phyloP scores from a whole-genome alignment of 805 yeast species.

The Candida lessepsii region DNA sequence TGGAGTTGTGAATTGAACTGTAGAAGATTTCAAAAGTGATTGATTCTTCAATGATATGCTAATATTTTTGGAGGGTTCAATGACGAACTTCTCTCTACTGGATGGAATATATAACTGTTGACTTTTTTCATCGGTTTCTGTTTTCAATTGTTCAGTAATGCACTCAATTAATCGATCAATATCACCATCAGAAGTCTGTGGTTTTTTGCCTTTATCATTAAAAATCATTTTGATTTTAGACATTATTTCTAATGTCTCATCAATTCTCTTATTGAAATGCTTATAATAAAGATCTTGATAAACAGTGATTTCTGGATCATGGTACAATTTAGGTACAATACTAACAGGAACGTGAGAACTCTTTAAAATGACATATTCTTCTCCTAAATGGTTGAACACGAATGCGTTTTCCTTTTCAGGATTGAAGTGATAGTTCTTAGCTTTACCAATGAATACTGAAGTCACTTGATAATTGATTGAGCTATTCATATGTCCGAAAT shows the following conservation, averaged over 20 bases:
- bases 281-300: conserved; percentile 22
- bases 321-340: conserved; percentile 11
- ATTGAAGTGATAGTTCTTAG: conserved; percentile 29
- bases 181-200: not conserved
- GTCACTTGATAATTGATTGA: conserved; percentile 31
- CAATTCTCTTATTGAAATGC: conserved; percentile 25
- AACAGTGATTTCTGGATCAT: conserved; percentile 8
- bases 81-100: conserved; percentile 5
- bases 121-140: conserved; percentile 13
- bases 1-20: conserved; percentile 11
- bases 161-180: conserved; percentile 6
- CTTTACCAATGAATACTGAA: conserved; percentile 39
- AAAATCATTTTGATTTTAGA: not conserved
- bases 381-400: conserved; percentile 34
- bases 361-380: conserved; percentile 40
- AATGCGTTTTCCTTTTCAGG: conserved; percentile 18
- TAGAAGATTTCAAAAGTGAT: conserved; percentile 1
- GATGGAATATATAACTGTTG: conserved; percentile 23
- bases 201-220: not conserved
- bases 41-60: not conserved
- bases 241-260: conserved; percentile 23
- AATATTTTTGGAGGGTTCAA: conserved; percentile 1
- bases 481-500: conserved; percentile 28
- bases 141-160: conserved; percentile 5
- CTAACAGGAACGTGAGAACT: conserved; percentile 16